Base-by-base conservation (phyloP, 352 stramenopile genomes). In the Phytopythium mirpurense region DNA sequence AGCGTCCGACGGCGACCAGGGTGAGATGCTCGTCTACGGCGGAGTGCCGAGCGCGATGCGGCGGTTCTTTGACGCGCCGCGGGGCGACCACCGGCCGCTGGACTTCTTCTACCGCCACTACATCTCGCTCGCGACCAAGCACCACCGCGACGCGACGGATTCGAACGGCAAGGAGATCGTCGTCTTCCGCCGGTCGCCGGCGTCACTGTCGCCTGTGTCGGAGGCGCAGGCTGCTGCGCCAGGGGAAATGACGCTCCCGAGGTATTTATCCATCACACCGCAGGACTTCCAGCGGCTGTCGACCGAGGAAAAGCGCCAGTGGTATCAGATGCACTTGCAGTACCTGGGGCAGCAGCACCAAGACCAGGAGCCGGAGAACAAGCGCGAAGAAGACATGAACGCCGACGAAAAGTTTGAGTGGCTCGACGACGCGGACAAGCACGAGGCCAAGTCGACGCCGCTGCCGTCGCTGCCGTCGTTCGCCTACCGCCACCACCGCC, bases 41-140 rank as follows among this genome's bases (percentile, higher is more conserved):
- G 64, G 63, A 14, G 63, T 66, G 10, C 59, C 62, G 9, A 67
- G 21, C 15, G 26, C 23, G 5, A 38, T 69, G 35, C 54, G 65
- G 18, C 59, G 42, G 49, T 78, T 86, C 51, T 89, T 89, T 51
- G 78, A 81, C 34, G 51, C 50, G n/a, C 53, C 59, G 10, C 60
- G 62, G n/a, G 46, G 38, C 19, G 57, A 51, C 24, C 59, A 76
- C 41, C 56, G 61, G 38, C 65, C 78, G 1, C 74, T 89, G 67
- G 78, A 87, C 38, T 63, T 59, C 34, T 78, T 89, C 50, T 89
- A 86, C 38, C 71, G 71, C n/a, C 78, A 89, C 46, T 89, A 86
- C 61, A 74, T 80, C 14, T 55, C 71, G 4, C 60, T 74, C 7
- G 70, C 61, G 50, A 43, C 55, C 34, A 57, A 73, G 19, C 21